A percentile compares a stretch with the other conserved stretches of the same genome.
Evolutionary conservation across 768 basidiomycete species (phyloP).

Genomic region (Boletellus ananiceps): DNA sequence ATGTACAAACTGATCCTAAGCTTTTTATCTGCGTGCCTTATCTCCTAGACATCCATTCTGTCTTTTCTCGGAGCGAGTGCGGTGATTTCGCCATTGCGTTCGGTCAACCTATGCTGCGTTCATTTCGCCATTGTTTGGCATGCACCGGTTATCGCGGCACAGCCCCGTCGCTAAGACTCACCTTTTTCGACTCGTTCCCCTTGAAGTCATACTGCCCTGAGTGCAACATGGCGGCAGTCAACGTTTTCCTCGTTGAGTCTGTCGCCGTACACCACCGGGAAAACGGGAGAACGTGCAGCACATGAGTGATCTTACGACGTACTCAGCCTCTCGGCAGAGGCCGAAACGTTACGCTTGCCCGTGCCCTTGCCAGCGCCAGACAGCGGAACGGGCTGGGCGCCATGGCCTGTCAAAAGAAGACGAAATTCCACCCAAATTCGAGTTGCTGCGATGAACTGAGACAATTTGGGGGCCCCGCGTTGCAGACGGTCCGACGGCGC

Average conservation of each 20-base stretch:
- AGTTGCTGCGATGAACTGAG: too few species aligned
- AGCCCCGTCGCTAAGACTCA: conserved; percentile 2
- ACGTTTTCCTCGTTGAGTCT: background rate
- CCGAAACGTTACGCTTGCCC: background rate
- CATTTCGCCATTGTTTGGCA: conserved; percentile 24
- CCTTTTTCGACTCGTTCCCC: background rate
- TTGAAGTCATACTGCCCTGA: too few species aligned
- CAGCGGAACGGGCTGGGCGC: too few species aligned
- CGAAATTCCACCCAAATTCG: too few species aligned
- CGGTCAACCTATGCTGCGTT: conserved; percentile 8
- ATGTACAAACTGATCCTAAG: background rate
- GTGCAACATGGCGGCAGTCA: too few species aligned
- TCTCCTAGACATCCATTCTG: conserved; percentile 4
- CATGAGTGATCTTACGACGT: too few species aligned
- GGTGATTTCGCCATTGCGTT: conserved; percentile 26
- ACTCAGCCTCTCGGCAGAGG: background rate
- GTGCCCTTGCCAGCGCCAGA: too few species aligned
- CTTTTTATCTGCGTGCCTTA: conserved; percentile 15
- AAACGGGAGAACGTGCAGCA: too few species aligned
- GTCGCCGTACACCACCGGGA: too few species aligned
- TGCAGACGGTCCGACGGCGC: too few species aligned
- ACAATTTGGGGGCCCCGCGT: too few species aligned
- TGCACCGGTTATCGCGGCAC: background rate
- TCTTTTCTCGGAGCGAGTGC: conserved; percentile 4
- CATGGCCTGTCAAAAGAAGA: too few species aligned